phyloP scores from a whole-genome alignment of 495 filamentous ascomycete genomes.

The Usnea hakonensis region DNA sequence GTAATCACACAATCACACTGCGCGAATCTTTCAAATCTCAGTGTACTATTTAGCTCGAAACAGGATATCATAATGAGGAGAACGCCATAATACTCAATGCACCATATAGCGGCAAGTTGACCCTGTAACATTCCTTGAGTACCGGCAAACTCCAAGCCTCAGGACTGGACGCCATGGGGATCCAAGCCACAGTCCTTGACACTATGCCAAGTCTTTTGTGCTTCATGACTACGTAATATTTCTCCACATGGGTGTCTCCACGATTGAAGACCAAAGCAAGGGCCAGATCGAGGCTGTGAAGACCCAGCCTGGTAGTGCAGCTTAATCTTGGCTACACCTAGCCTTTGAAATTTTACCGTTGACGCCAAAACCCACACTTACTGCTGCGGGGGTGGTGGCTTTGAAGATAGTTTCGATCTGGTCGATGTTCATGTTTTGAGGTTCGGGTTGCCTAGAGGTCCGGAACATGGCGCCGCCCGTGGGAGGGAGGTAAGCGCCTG shows the following conservation, averaged over 20 bases:
- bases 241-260: not conserved
- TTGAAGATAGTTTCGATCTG: constrained; percentile 15
- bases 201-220: not conserved
- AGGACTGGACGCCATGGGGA: not conserved
- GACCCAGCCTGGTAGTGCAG: not conserved
- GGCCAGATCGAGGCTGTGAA: not conserved
- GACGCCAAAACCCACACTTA: constrained; percentile 5
- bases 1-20: no score
- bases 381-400: not conserved
- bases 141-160: not conserved
- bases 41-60: no score
- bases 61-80: no score
- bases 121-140: not conserved
- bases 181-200: not conserved
- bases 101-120: not conserved
- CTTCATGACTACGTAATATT: not conserved
- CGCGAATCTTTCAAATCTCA: no score
- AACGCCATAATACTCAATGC: not conserved
- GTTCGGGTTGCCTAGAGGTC: constrained; percentile 2
- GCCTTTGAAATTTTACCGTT: constrained; percentile 3
- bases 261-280: not conserved
- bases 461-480: constrained; percentile 8
- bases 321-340: not conserved
- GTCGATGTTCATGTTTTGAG: constrained; percentile 4
- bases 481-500: not conserved